A percentile compares a stretch with the other conserved stretches of the same genome.
phyloP scores from a whole-genome alignment of 495 filamentous ascomycete genomes.

The Collariella sp. region DNA sequence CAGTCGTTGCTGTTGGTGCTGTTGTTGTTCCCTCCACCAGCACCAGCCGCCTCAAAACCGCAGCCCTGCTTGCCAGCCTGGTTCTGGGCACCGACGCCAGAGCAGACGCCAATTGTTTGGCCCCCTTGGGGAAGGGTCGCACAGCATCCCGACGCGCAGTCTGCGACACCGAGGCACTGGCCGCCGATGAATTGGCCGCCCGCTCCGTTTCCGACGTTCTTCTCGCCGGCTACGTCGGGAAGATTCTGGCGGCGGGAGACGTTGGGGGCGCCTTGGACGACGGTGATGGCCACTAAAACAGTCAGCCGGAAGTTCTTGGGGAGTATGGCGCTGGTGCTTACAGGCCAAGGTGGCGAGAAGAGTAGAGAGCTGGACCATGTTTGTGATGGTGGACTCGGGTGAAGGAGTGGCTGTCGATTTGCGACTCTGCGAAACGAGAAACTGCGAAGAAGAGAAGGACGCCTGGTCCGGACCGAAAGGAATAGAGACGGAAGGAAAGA shows the following conservation, averaged over 20 bases:
- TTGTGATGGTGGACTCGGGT: background rate
- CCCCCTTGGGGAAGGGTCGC: slow-evolving; percentile 21
- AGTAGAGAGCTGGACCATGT: slow-evolving; percentile 21
- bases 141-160: slow-evolving; percentile 37
- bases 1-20: background rate
- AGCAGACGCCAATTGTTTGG: slow-evolving; percentile 29
- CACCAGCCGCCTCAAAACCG: slow-evolving; percentile 15
- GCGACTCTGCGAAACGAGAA: slow-evolving; percentile 3
- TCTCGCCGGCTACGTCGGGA: slow-evolving; percentile 26
- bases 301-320: background rate
- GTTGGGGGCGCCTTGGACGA: slow-evolving; percentile 44
- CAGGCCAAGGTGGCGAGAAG: slow-evolving; percentile 16
- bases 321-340: background rate
- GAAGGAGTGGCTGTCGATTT: slow-evolving; percentile 5
- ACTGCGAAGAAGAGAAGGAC: background rate
- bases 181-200: slow-evolving; percentile 39
- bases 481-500: slow-evolving; percentile 1
- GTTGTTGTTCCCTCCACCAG: background rate
- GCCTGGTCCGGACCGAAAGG: background rate
- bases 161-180: slow-evolving; percentile 32
- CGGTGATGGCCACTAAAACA: slow-evolving; percentile 38
- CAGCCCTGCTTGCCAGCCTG: slow-evolving; percentile 29
- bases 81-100: slow-evolving; percentile 22
- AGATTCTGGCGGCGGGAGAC: slow-evolving; percentile 40
- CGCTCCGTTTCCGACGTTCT: slow-evolving; percentile 34